Evolutionary conservation across 495 filamentous ascomycete species (phyloP), one percentile per base, ranked within the genome.

Genomic region (Podospora comata): DNA sequence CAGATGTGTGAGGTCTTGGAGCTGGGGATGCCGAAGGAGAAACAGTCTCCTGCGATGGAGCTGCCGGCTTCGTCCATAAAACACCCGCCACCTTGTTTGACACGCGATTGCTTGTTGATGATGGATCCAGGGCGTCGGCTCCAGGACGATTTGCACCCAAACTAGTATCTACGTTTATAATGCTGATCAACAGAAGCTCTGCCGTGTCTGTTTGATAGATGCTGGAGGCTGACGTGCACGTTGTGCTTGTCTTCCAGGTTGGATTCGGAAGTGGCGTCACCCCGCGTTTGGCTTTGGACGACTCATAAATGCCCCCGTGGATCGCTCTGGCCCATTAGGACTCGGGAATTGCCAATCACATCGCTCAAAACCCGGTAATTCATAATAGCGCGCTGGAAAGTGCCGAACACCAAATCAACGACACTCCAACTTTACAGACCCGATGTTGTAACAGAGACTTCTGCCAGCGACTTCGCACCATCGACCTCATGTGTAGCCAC

Each of bases 11-110:
- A 32, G 18, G 67, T 62, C 67, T 44, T n/a, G 72, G 48, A 44
- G 32, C 64, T 61, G 65, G n/a, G 19, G 69, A 59, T 56, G 63
- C 32, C 55, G 78, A 71, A 71, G 59, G 7, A 4, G 27, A 5
- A 20, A 26, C 59, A 18, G 59, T 61, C 20, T 72, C 76, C 76
- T 77, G 75, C 67, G 77, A 74, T 57, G 73, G 74, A 76, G 73
- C 75, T 68, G 77, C 75, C 69, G 71, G 68, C 71, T 75, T 76
- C 54, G 78, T 79, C 84, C 84, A 86, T 68, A 86, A 68, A 65
- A 83, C 67, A 60, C 76, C 77, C 73, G 83, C 84, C 83, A 86
- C 72, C 60, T 64, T 85, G 79, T 64, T 59, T 48, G 66, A n/a
- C 59, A 61, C 30, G 59, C 59, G 59, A 61, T 28, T 48, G 9